These are phyloP conservation scores for Didymella keratinophila DNA, from an alignment of 2,329 filamentous ascomycete species.

Conservation along the genomic window DNA sequence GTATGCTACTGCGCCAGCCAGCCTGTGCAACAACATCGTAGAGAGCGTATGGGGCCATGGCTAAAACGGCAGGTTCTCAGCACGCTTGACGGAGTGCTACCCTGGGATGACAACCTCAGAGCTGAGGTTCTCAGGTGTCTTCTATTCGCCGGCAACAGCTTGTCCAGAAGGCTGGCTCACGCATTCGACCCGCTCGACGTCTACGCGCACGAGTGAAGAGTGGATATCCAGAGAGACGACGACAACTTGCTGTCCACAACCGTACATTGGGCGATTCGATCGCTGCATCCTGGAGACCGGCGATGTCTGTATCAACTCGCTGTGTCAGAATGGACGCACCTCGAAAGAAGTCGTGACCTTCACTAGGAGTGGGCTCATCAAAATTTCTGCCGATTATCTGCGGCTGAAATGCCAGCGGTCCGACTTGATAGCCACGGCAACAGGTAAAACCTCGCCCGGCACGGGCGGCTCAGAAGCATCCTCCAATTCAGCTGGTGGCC, in stretches of 20 bases:
- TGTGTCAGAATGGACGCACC: neutral
- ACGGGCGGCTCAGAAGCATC: neutral
- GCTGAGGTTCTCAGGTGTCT: neutral
- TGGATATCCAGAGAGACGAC: neutral
- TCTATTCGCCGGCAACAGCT: neutral
- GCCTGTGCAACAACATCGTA: too few species aligned
- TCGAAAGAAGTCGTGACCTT: neutral
- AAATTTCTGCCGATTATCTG: neutral
- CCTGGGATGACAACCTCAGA: neutral
- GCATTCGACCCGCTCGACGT: neutral
- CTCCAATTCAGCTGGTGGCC: neutral
- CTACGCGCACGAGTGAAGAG: neutral
- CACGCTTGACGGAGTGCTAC: too few species aligned
- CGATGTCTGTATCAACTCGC: neutral
- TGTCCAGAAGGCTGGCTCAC: neutral
- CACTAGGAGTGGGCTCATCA: neutral
- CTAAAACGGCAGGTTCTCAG: neutral
- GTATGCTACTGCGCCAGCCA: too few species aligned
- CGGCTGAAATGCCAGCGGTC: neutral
- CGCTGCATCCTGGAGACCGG: neutral
- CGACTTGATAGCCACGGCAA: neutral
- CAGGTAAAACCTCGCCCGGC: neutral
- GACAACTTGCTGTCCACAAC: neutral
- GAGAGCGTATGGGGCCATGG: neutral
- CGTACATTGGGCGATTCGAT: neutral